A percentile compares a stretch with the other conserved stretches of the same genome.
Evolutionary conservation across 1,284 basidiomycete genomes (phyloP).

Genomic region (Volvariella surrecta): DNA sequence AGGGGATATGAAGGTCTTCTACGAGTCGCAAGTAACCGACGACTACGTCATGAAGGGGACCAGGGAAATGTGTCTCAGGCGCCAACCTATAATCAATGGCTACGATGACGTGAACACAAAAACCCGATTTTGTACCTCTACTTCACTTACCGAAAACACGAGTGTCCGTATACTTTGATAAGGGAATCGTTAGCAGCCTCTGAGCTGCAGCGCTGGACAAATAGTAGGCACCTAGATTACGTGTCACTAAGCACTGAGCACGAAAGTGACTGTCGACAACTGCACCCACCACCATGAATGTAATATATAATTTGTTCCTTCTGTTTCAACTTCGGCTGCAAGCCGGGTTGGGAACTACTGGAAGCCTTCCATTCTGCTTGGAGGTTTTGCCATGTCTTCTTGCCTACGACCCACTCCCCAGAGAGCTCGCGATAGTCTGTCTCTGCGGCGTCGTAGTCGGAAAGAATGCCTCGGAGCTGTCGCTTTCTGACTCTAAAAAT

Average conservation of each 20-base stretch:
- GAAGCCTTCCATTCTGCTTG: conserved; percentile 74
- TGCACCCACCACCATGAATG: conserved; percentile 79
- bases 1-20: conserved; percentile 85
- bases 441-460: conserved; percentile 68
- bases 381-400: conserved; percentile 81
- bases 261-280: background rate
- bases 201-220: conserved; percentile 93
- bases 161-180: conserved; percentile 86
- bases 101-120: conserved; percentile 21
- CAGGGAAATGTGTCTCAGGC: conserved; percentile 91
- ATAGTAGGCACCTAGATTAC: conserved; percentile 78
- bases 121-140: conserved; percentile 1
- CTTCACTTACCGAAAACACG: conserved; percentile 80
- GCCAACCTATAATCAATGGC: conserved; percentile 96
- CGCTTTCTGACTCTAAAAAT: conserved; percentile 80
- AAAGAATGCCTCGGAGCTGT: conserved; percentile 69
- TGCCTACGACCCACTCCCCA: conserved; percentile 96
- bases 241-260: background rate
- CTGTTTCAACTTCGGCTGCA: conserved; percentile 24
- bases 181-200: conserved; percentile 84
- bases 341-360: conserved; percentile 13
- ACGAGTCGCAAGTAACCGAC: conserved; percentile 82
- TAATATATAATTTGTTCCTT: conserved; percentile 87
- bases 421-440: conserved; percentile 73
- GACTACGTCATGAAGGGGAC: conserved; percentile 88